These are phyloP conservation scores for Euphorbia corollata DNA, from an alignment of 441 rosid genomes.

Conservation along the genomic window DNA sequence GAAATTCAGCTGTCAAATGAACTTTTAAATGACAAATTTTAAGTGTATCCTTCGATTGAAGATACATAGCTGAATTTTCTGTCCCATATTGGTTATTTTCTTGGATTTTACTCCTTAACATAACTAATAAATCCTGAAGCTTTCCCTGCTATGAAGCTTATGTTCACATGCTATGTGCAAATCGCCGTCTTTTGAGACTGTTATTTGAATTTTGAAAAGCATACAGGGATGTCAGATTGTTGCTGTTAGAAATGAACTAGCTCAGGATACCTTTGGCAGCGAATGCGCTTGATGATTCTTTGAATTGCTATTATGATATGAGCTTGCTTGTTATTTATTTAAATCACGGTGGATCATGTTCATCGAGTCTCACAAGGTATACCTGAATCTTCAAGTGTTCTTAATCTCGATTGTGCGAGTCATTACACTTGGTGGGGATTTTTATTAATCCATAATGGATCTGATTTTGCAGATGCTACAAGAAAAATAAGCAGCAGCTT, in stretches of 20 bases:
- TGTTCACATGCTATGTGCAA: no score
- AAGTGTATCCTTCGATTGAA: background rate
- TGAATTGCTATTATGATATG: background rate
- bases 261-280: no score
- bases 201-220: background rate
- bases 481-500: background rate
- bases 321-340: background rate
- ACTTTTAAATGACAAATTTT: background rate
- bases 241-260: background rate
- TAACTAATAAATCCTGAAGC: background rate
- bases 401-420: background rate
- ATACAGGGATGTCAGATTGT: background rate
- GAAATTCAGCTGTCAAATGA: background rate
- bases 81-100: no score
- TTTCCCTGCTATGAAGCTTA: background rate
- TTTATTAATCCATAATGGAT: slow-evolving; percentile 2
- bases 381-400: background rate
- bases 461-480: slow-evolving; percentile 4
- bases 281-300: background rate
- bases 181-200: background rate
- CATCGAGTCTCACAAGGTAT: background rate
- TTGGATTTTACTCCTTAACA: no score
- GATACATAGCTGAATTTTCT: no score
- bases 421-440: background rate
- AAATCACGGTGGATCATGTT: background rate